Base-by-base conservation (phyloP, 352 stramenopile species). In the Halophytophthora batemanensis region DNA sequence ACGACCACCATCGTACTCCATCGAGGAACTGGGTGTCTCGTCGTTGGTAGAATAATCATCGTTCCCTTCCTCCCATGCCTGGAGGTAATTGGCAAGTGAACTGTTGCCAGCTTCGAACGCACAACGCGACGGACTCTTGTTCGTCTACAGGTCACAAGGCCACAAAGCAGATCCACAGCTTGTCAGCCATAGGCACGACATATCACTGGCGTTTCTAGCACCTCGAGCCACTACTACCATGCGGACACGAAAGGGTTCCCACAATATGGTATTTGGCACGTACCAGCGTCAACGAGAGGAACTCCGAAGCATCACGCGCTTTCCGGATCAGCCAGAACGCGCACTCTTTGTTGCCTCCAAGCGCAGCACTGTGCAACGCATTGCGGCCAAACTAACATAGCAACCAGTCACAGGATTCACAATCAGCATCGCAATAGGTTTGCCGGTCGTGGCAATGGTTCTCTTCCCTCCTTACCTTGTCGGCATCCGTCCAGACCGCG, bases 1-100 rank as follows among this genome's bases (percentile, higher is more conserved):
- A 10, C 54, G 59, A 12, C 63, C 35, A 21, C 50, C 39, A 28
- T 71, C 63, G 44, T 61, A 46, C 43, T 72, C 64, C 17, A 69
- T 47, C 39, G 68, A 47, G 8, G 60, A 65, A 13, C 45, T 56
- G 13, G 59, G 71, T 8, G 64, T 61, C 31, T 90, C 76, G 17
- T 91, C 82, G 40, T 83, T 73, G 36, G 73, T 86, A 1, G 80
- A 84, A 49, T 91, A 94, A 50, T 94, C 83, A n/a, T 88, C 77
- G n/a, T 92, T 92, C 22, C 79, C 83, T 73, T 92, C 81, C 65
- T 94, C 83, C 83, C 83, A 94, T 3, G 79, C 76, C 61, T 87
- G 78, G 36, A 94, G 56, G 51, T 78, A 81, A 42, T 82, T 82
- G 3, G 84, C 84, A 2, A 95, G 69, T 15, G 77, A 72, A 33